A percentile compares a stretch with the other conserved stretches of the same genome.
These are phyloP conservation scores for Chlamydomonas sp. DNA, from an alignment of 139 green algal genomes.

Conservation along the genomic window DNA sequence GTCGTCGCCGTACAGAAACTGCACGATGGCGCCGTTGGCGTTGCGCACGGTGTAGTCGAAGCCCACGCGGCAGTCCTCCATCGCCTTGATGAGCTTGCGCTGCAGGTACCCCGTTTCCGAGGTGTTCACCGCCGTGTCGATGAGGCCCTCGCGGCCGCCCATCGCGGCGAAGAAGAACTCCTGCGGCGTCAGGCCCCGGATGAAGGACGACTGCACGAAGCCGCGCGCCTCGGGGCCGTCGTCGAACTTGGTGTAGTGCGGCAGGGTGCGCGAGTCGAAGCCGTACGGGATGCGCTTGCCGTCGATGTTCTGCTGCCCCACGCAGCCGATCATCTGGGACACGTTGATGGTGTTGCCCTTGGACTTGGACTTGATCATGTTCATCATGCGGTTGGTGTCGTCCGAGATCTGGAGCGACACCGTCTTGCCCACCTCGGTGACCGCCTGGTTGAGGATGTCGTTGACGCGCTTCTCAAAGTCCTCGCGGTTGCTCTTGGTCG, in stretches of 20 bases:
- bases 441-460: slow-evolving; percentile 82
- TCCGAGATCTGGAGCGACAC: not conserved
- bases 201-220: slow-evolving; percentile 96
- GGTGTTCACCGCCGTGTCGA: slow-evolving; percentile 91
- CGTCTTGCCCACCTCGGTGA: slow-evolving; percentile 38
- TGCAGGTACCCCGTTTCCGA: slow-evolving; percentile 63
- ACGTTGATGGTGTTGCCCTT: slow-evolving; percentile 98
- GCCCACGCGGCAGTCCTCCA: slow-evolving; percentile 33
- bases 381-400: slow-evolving; percentile 86
- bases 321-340: slow-evolving; percentile 94
- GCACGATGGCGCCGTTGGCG: slow-evolving; percentile 73
- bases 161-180: slow-evolving; percentile 99
- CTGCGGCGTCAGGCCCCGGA: slow-evolving; percentile 81
- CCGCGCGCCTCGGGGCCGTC: slow-evolving; percentile 83
- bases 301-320: slow-evolving; percentile 94
- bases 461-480: slow-evolving; percentile 82
- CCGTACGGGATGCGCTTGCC: slow-evolving; percentile 94
- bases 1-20: slow-evolving; percentile 97
- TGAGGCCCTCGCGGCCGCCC: slow-evolving; percentile 91
- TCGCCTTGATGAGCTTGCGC: slow-evolving; percentile 76
- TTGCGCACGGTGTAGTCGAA: slow-evolving; percentile 92
- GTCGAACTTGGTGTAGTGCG: slow-evolving; percentile 83
- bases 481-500: slow-evolving; percentile 77
- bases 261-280: slow-evolving; percentile 79
- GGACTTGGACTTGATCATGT: slow-evolving; percentile 81